Base-by-base conservation (phyloP, 371 early-diverging fungal species). In the Phascolomyces articulosus region DNA sequence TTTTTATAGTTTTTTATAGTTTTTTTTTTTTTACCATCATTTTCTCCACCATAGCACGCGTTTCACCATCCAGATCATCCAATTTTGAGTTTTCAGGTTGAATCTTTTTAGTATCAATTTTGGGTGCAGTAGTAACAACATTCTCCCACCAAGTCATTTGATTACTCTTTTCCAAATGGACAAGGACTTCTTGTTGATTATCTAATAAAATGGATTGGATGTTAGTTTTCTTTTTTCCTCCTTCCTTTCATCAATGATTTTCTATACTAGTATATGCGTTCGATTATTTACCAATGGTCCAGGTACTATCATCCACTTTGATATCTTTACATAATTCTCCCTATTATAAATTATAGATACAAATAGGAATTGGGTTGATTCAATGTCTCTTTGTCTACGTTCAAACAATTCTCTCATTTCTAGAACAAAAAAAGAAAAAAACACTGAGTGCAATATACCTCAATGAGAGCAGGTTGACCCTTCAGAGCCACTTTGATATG, bases 141-240 rank as follows among this genome's bases (percentile, higher is more conserved):
- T 90, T 85, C 70, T 92, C 88, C 97, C 97, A 96, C 97, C 97
- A 96, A 66, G 94, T 90, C 81, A 85, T 85, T 38, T 85, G 74
- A 69, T 94, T 94, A 29, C 81, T 66, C 73, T 96, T 96, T 74
- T 96, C 96, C 57, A 96, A 71, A 60, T 94, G 93, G 29, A 96
- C 84, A 15, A 78, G 64, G 10, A 96, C 68, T 74, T 93, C 92
- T 31, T 87, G 81, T 69, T 84, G 85, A 64, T 91, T 86, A 58
- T 89, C 85, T 62, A 18, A 41, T 18, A 13, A n/a, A n/a, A n/a
- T n/a, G n/a, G n/a, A n/a, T n/a, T n/a, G n/a, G n/a, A 9, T 34
- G 2, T 34, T 34, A 34, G 6, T 34, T 9, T 34, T 1, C 0
- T 34, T 34, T 9, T 34, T 34, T 9, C 11, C 34, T 9, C 6